Evolutionary conservation across 2,329 filamentous ascomycete genomes (phyloP).

Genomic region (Stagonosporopsis cucurbitacearum): DNA sequence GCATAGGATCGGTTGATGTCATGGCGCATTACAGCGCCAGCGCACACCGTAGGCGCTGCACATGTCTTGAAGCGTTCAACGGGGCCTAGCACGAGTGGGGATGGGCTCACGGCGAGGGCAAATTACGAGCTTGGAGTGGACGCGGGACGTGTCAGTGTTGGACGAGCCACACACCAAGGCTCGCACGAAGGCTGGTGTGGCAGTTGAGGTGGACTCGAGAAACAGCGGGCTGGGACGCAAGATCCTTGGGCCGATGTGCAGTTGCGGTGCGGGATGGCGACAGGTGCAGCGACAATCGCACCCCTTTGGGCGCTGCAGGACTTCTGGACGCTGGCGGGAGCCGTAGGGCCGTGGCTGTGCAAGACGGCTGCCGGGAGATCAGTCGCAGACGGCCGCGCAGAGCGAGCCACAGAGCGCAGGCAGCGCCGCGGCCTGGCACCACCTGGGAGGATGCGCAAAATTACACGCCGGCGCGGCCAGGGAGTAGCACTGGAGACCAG

Average conservation of each 20-base stretch:
- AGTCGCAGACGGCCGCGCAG: constrained; percentile 9
- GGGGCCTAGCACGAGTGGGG: constrained; percentile 27
- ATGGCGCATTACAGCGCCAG: constrained; percentile 39
- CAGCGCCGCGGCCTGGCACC: too few relatives aligned
- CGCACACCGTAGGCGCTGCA: constrained; percentile 36
- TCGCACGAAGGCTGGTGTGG: constrained; percentile 28
- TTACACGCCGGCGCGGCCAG: constrained; percentile 29
- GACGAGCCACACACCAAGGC: constrained; percentile 36
- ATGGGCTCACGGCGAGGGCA: constrained; percentile 24
- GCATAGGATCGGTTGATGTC: constrained; percentile 36
- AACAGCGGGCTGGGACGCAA: constrained; percentile 39
- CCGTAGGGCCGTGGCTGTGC: constrained; percentile 49
- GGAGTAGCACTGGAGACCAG: too few relatives aligned
- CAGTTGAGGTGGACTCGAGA: constrained; percentile 38
- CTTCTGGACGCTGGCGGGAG: constrained; percentile 36
- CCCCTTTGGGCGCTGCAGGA: constrained; percentile 31
- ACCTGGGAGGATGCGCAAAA: constrained; percentile 25
- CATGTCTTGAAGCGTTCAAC: constrained; percentile 23
- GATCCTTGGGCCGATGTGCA: constrained; percentile 27
- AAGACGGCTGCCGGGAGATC: constrained; percentile 30
- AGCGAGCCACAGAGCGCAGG: constrained; percentile 21
- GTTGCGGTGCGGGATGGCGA: constrained; percentile 33
- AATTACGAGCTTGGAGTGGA: constrained; percentile 32
- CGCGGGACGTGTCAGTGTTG: constrained; percentile 22
- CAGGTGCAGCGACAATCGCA: constrained; percentile 45